These are phyloP conservation scores for Pseudoperonospora humuli DNA, from an alignment of 352 stramenopile genomes.

Conservation along the genomic window DNA sequence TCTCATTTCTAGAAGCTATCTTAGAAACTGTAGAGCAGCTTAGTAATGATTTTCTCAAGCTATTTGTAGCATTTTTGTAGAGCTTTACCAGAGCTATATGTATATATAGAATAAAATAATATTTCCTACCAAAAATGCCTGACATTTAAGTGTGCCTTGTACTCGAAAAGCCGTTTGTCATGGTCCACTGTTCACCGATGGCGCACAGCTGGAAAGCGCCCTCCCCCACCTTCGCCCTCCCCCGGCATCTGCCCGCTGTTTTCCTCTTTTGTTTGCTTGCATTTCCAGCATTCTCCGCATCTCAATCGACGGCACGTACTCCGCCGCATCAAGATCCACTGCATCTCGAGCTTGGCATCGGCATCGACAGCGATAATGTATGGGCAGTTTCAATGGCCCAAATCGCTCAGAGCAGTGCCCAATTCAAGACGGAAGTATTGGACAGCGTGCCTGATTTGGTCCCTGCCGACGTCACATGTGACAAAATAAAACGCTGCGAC, in stretches of 20 bases:
- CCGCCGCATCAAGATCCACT: slow-evolving; percentile 5
- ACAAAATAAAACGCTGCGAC: slow-evolving; percentile 45
- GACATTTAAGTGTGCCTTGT: too few relatives aligned
- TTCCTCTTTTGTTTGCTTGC: neutral
- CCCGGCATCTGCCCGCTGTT: neutral
- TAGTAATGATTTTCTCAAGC: too few relatives aligned
- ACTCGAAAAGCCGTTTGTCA: too few relatives aligned
- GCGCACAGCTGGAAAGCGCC: neutral
- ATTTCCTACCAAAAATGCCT: too few relatives aligned
- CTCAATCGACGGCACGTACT: neutral
- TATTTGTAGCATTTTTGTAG: too few relatives aligned
- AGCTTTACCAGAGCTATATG: too few relatives aligned
- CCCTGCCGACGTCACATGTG: slow-evolving; percentile 45
- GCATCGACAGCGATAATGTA: slow-evolving; percentile 10
- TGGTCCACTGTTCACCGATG: too few relatives aligned
- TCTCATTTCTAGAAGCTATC: too few relatives aligned
- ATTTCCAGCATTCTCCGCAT: neutral
- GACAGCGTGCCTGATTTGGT: slow-evolving; percentile 56
- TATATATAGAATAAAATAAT: too few relatives aligned
- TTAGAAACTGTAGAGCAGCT: too few relatives aligned
- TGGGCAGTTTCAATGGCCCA: slow-evolving; percentile 15
- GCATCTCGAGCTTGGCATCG: slow-evolving; percentile 1
- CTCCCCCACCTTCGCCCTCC: neutral
- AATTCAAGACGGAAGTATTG: slow-evolving; percentile 31
- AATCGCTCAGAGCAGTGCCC: slow-evolving; percentile 19